Conservation (phyloP, 2,329 filamentous ascomycete genomes). For the Verticillium nubilum region DNA sequence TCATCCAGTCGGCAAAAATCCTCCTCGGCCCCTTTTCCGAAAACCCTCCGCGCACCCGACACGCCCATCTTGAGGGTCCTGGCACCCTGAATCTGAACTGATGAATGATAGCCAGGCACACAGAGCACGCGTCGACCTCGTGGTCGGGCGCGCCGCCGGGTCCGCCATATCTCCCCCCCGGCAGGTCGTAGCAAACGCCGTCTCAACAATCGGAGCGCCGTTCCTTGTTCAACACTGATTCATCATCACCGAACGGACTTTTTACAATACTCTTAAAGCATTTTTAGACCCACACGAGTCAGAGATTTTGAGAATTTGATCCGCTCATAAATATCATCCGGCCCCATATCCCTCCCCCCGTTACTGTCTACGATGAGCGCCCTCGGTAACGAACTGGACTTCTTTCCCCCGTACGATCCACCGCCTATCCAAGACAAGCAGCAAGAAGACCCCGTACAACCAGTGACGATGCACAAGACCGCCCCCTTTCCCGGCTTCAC, state of each 20-base stretch:
- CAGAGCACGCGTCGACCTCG: background rate
- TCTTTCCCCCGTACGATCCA: background rate
- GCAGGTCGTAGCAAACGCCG: background rate
- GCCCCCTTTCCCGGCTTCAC: conserved; percentile 20
- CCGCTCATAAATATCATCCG: background rate
- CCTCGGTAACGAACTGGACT: background rate
- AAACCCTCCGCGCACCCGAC: background rate
- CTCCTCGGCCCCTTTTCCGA: background rate
- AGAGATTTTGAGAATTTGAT: background rate
- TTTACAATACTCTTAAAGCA: background rate
- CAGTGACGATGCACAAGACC: background rate
- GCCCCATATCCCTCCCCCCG: background rate
- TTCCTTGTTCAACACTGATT: background rate
- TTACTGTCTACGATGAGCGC: background rate
- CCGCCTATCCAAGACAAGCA: background rate
- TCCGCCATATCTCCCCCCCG: background rate
- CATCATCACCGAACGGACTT: background rate
- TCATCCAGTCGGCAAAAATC: background rate
- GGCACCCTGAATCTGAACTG: background rate
- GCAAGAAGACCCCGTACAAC: background rate
- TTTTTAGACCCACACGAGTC: background rate
- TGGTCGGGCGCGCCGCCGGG: background rate
- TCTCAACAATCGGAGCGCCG: background rate
- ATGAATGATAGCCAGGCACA: background rate
- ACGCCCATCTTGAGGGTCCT: too few relatives aligned